Conservation (phyloP, 2,329 filamentous ascomycete genomes). For the Fusarium floridanum region DNA sequence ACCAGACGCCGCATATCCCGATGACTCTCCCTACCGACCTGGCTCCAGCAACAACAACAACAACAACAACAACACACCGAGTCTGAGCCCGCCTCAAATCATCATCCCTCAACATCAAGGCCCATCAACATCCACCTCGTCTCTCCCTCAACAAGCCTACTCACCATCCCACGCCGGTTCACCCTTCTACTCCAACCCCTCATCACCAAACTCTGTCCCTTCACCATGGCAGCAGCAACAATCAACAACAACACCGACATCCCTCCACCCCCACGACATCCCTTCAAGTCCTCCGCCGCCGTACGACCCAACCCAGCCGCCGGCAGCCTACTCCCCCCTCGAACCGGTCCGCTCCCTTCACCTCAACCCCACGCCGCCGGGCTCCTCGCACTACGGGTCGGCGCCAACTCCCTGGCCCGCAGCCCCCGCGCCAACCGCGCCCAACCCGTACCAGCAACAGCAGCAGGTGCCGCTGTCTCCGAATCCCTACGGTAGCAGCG, state of each 20-base stretch:
- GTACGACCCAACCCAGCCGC: slow-evolving; percentile 45
- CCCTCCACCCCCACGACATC: slow-evolving; percentile 17
- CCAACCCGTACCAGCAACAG: not conserved
- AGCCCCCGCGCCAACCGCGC: not conserved
- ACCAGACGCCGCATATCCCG: slow-evolving; percentile 49
- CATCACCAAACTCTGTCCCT: slow-evolving; percentile 4
- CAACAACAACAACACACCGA: not conserved
- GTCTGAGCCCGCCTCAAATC: slow-evolving; percentile 16
- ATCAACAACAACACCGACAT: not conserved
- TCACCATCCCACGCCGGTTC: slow-evolving; percentile 22
- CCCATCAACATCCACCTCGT: slow-evolving; percentile 18
- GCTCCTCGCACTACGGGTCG: slow-evolving; percentile 31
- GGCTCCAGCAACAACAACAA: slow-evolving; percentile 14
- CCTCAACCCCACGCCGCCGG: slow-evolving; percentile 7
- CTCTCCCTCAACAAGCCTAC: slow-evolving; percentile 21
- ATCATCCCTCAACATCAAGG: slow-evolving; percentile 9
- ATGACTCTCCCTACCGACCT: slow-evolving; percentile 47
- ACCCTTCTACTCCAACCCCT: slow-evolving; percentile 26
- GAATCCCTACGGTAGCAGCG: slow-evolving; percentile 32
- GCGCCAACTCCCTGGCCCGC: slow-evolving; percentile 34
- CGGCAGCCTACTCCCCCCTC: slow-evolving; percentile 44
- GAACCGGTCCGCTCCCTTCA: slow-evolving; percentile 23
- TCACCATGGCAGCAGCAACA: slow-evolving; percentile 29
- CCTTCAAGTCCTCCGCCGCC: slow-evolving; percentile 46
- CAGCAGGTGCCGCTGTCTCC: slow-evolving; percentile 21